phyloP scores from a whole-genome alignment of 164 flowering plant species.

The Litsea cubeba region DNA sequence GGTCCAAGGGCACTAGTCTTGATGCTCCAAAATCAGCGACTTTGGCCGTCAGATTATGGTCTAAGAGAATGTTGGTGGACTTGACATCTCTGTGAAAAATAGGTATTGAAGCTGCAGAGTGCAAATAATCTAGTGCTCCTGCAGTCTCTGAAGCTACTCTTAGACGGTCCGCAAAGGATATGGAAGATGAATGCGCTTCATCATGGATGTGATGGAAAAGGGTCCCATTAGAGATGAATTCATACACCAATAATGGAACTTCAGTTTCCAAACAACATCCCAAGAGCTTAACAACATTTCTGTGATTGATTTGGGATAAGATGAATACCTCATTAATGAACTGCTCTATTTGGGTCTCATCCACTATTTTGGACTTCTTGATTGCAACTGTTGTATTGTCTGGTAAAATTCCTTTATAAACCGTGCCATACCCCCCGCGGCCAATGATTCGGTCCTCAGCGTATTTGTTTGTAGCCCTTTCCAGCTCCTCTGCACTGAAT shows the following conservation, averaged over 20 bases:
- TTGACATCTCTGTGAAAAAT: constrained; percentile 43
- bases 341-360: constrained; percentile 19
- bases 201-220: constrained; percentile 19
- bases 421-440: constrained; percentile 19
- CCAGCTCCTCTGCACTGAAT: constrained; percentile 10
- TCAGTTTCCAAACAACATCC: constrained; percentile 28
- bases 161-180: constrained; percentile 23
- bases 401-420: constrained; percentile 18
- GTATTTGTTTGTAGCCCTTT: constrained; percentile 16
- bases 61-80: constrained; percentile 40
- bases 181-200: background rate
- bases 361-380: constrained; percentile 12
- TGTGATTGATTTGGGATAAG: constrained; percentile 20
- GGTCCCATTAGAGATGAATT: constrained; percentile 22
- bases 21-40: constrained; percentile 30
- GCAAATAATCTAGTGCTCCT: constrained; percentile 37
- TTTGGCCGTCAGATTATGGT: constrained; percentile 27
- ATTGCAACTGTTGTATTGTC: constrained; percentile 15
- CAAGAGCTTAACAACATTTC: constrained; percentile 23
- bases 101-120: constrained; percentile 34
- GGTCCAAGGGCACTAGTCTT: constrained; percentile 3
- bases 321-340: constrained; percentile 20
- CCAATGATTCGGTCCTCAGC: constrained; percentile 11
- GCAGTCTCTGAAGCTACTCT: constrained; percentile 41
- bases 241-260: constrained; percentile 25